phyloP scores from a whole-genome alignment of 139 green algal genomes.

The Spirogloea muscicola region DNA sequence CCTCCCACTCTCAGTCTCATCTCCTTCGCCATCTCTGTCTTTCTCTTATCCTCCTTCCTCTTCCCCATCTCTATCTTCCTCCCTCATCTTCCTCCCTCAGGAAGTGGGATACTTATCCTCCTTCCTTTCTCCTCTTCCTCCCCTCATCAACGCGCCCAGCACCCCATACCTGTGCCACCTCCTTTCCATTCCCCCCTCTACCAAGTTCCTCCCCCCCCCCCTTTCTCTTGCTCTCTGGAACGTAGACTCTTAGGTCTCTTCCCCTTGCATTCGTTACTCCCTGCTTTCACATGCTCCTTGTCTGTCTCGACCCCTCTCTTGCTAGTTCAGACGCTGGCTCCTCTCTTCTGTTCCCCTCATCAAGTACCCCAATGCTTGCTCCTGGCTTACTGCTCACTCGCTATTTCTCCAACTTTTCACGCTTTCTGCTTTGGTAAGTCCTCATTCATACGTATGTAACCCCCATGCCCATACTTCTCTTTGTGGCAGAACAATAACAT shows the following conservation, averaged over 20 bases:
- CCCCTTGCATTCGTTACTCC: background rate
- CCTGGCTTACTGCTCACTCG: too few relatives aligned
- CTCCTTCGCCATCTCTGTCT: background rate
- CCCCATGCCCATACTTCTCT: too few relatives aligned
- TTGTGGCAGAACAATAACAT: conserved; percentile 50
- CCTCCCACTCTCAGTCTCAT: background rate
- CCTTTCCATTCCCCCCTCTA: too few relatives aligned
- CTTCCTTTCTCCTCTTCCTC: background rate
- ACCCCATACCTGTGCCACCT: too few relatives aligned
- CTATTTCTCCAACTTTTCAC: too few relatives aligned
- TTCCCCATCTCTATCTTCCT: background rate
- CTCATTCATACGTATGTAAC: background rate
- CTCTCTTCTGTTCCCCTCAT: too few relatives aligned
- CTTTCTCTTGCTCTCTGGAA: too few relatives aligned
- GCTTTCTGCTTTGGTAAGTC: background rate
- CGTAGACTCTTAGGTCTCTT: too few relatives aligned
- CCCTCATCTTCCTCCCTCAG: background rate
- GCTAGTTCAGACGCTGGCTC: background rate
- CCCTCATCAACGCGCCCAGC: too few relatives aligned
- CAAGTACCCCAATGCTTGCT: too few relatives aligned
- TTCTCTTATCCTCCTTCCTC: background rate
- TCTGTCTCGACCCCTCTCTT: background rate
- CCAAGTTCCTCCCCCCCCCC: too few relatives aligned
- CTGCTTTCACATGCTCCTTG: background rate
- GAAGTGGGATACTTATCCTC: background rate